Evolutionary conservation across 805 yeast species (phyloP), one percentile per base, ranked within the genome.

Genomic region (Candida arabinofermentans): DNA sequence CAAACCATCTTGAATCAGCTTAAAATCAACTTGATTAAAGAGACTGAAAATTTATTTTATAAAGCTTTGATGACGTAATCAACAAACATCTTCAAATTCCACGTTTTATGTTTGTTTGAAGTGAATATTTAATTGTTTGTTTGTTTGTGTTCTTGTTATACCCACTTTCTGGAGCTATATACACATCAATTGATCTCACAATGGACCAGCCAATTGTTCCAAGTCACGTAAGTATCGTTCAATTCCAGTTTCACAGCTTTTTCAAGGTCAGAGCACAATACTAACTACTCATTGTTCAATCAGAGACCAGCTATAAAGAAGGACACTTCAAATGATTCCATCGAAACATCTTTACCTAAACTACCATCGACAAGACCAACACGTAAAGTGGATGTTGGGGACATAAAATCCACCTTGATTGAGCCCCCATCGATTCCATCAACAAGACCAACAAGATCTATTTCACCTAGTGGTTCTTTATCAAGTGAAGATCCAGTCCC

Each of bases 161-260:
- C 27, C 12, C 27, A 9, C 27, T 12, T 9, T 24, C 27, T 24
- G 27, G 27, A 24, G 12, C 27, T 24, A 24, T 24, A 3, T 13
- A 33, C 14, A 21, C 8, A 6, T 10, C 18, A 14, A 34, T 33
- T 14, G 24, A 21, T n/a, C n/a, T n/a, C 19, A 21, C n/a, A 10
- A 53, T 54, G 58, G 54, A 49, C 7, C 34, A 29, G 27, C 59
- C 59, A 31, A 30, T 27, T 34, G 41, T 54, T 14, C 61, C 59
- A 2, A 48, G 37, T 34, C 53, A 44, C 29, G 58, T 57, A 47
- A 24, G 62, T 51, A 19, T 8, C 13, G 21, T 13, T 13, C 8
- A 18, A 27, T 3, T 18, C n/a, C 5, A 12, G 9, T 2, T 23
- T 34, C 27, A 24, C 21, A 16, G 27, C 18, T 13, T 14, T 3